These are phyloP conservation scores for Gossypium turneri DNA, from an alignment of 345 rosid species.

Conservation along the genomic window DNA sequence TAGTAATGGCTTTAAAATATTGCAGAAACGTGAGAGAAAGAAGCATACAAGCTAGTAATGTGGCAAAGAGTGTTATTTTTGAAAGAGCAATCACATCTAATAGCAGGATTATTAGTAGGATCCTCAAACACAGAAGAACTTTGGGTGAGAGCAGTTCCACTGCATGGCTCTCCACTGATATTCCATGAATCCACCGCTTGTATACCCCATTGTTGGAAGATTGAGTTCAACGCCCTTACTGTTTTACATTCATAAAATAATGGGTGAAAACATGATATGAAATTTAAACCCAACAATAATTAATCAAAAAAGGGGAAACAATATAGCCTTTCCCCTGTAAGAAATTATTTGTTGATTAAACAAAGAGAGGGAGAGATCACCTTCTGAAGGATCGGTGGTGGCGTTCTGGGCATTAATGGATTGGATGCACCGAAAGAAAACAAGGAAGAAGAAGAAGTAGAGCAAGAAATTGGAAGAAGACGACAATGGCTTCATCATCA, in stretches of 20 bases:
- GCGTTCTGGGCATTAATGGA: neutral
- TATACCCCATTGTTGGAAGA: constrained; percentile 41
- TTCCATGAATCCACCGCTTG: constrained; percentile 38
- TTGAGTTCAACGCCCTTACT: constrained; percentile 42
- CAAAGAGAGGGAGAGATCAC: neutral
- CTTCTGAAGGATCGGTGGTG: neutral
- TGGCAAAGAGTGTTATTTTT: constrained; percentile 19
- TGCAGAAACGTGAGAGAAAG: neutral
- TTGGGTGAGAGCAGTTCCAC: constrained; percentile 33
- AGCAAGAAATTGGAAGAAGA: neutral
- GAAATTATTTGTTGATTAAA: no score
- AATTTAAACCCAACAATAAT: no score
- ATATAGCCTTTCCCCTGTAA: no score
- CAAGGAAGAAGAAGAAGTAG: neutral
- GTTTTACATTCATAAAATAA: neutral
- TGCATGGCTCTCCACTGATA: constrained; percentile 47
- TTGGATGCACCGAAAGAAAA: neutral
- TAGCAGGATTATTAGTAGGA: constrained; percentile 30
- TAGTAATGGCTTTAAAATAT: neutral
- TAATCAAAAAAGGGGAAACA: no score
- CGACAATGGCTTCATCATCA: neutral
- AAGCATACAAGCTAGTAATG: constrained; percentile 2
- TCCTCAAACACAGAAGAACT: constrained; percentile 21
- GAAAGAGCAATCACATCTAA: constrained; percentile 53
- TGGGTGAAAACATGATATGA: neutral